These are phyloP conservation scores for Vitis hybrid DNA, from an alignment of 177 flowering plant genomes.

Conservation along the genomic window DNA sequence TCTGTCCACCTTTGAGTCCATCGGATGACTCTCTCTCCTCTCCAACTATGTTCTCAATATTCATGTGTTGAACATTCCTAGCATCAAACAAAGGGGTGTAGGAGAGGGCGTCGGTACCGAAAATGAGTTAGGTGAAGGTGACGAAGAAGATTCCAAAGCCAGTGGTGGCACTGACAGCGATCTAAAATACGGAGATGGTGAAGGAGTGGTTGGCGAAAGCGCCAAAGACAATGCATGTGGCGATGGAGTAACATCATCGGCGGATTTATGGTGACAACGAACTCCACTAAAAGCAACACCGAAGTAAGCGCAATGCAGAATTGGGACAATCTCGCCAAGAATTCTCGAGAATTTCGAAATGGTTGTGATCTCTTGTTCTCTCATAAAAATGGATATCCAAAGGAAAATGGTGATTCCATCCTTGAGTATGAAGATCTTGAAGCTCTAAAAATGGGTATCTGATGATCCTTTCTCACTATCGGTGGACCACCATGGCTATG, in stretches of 20 bases:
- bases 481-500: no score
- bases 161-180: neutral
- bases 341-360: no score
- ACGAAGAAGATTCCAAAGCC: neutral
- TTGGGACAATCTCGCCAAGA: conserved; percentile 7
- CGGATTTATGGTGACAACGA: conserved; percentile 15
- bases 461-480: no score
- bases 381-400: no score
- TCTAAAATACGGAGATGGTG: conserved; percentile 7
- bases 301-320: neutral
- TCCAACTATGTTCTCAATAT: no score
- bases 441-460: no score
- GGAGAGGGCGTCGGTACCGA: neutral
- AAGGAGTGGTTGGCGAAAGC: conserved; percentile 9
- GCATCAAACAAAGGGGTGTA: conserved; percentile 8
- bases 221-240: neutral
- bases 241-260: neutral
- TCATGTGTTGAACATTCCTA: conserved; percentile 12
- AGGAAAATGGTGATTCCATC: no score
- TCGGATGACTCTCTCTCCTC: conserved; percentile 4
- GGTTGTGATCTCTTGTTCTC: no score
- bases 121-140: conserved; percentile 19
- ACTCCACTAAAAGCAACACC: neutral
- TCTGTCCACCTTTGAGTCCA: conserved; percentile 44
- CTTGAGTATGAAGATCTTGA: no score